Evolutionary conservation across 306 rosid species (phyloP).

Genomic region (Pyrus betulifolia): DNA sequence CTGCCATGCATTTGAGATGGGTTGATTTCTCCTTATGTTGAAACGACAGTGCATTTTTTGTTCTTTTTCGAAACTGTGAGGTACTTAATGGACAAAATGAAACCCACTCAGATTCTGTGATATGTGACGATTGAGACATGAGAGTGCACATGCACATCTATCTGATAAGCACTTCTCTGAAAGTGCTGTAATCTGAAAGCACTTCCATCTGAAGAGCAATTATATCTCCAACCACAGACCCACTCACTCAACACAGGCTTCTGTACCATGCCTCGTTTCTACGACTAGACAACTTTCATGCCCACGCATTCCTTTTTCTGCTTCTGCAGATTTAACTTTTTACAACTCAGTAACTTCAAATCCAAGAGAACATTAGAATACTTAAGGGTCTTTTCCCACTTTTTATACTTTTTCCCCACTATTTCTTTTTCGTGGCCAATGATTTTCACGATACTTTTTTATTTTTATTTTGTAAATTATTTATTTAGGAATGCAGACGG

Average conservation of each 20-base stretch:
- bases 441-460: neutral
- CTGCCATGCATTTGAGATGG: neutral
- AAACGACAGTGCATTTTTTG: neutral
- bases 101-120: neutral
- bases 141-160: conserved; percentile 8
- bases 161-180: conserved; percentile 13
- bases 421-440: neutral
- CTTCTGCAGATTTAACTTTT: neutral
- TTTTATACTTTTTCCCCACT: neutral
- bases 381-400: neutral
- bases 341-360: neutral
- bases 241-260: conserved; percentile 17
- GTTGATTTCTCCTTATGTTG: neutral
- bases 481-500: no score
- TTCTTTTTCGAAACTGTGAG: neutral
- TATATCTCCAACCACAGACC: conserved; percentile 13
- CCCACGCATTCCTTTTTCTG: neutral
- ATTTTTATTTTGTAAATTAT: no score
- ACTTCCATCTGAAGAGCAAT: conserved; percentile 6
- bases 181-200: conserved; percentile 17
- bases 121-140: neutral
- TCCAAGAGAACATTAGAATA: neutral
- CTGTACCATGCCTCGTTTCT: neutral
- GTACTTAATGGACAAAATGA: neutral
- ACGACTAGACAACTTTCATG: conserved; percentile 1